Base-by-base conservation (phyloP, 2,329 filamentous ascomycete species). In the Penicillium psychrosexuale region DNA sequence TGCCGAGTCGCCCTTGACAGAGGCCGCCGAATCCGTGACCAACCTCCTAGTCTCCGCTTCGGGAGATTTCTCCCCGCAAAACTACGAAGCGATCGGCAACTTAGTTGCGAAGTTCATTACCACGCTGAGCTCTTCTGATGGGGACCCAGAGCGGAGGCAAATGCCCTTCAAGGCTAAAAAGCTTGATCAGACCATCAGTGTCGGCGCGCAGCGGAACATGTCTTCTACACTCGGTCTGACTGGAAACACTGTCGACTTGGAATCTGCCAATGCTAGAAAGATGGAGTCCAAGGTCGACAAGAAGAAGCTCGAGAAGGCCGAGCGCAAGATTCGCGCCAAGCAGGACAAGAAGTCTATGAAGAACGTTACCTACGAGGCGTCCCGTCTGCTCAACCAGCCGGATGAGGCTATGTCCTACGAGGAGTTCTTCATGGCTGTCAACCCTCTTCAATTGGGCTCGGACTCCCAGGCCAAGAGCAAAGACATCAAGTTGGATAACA, bases 381-480 rank as follows among this genome's bases (percentile, higher is more conserved):
- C 94, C 12, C 87, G 86, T 63, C 80, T 99, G 63, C 85, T 99
- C 62, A 88, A 95, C 70, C 84, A 90, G 74, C 82, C 90, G 4
- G 88, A 93, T 66, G 84, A 87, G 66, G 80, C 92, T 12, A 88
- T 96, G 80, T 95, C 91, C 38, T 99, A 99, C 72, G 94, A 99
- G 76, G 94, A 99, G 73, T 97, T 99, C 78, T 99, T 96, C 83
- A 97, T 99, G 94, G 88, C 91, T 51, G 94, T 99, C 79, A 99
- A 99, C 75, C 94, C 94, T 58, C 83, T 99, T 60, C 93, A 97
- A 72, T 69, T 97, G 57, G 93, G 91, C 51, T 78, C 81, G 22
- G 85, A 82, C 62, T 74, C 83, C 53, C 75, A 86, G 56, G 82
- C 86, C 31, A 99, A 97, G 86, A 96, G 92, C 75, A 99, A 99